phyloP scores from a whole-genome alignment of 2,329 filamentous ascomycete genomes.

The Colletotrichum simmondsii region DNA sequence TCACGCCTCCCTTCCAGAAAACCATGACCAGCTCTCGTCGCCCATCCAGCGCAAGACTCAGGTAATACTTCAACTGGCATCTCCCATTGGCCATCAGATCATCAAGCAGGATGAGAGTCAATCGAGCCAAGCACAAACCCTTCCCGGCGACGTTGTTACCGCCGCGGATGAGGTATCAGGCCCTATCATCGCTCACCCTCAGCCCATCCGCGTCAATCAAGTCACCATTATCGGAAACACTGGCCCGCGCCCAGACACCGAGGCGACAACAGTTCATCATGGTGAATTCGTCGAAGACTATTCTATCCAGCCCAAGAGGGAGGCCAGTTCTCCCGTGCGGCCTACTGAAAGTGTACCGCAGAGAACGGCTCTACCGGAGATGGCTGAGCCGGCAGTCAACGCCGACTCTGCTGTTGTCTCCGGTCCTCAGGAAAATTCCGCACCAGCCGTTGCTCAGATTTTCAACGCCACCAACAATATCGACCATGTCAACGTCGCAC shows the following conservation, averaged over 20 bases:
- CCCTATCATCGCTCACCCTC: constrained; percentile 32
- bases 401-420: constrained; percentile 2
- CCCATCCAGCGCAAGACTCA: constrained; percentile 22
- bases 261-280: background rate
- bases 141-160: background rate
- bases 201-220: constrained; percentile 32
- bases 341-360: constrained; percentile 15
- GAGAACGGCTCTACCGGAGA: constrained; percentile 22
- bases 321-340: constrained; percentile 30
- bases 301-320: constrained; percentile 22
- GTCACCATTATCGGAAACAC: constrained; percentile 29
- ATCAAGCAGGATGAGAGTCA: constrained; percentile 17
- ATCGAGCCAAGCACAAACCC: background rate
- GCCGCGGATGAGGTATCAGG: constrained; percentile 1
- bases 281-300: constrained; percentile 4
- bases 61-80: background rate
- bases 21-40: constrained; percentile 17
- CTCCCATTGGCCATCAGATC: background rate
- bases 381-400: constrained; percentile 16
- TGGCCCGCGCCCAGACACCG: background rate
- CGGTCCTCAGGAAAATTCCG: constrained; percentile 22
- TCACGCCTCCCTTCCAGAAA: constrained; percentile 1
- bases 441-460: constrained; percentile 12
- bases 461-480: background rate
- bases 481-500: background rate